These are phyloP conservation scores for Penicillium expansum DNA, from an alignment of 2,329 filamentous ascomycete species.

Conservation along the genomic window DNA sequence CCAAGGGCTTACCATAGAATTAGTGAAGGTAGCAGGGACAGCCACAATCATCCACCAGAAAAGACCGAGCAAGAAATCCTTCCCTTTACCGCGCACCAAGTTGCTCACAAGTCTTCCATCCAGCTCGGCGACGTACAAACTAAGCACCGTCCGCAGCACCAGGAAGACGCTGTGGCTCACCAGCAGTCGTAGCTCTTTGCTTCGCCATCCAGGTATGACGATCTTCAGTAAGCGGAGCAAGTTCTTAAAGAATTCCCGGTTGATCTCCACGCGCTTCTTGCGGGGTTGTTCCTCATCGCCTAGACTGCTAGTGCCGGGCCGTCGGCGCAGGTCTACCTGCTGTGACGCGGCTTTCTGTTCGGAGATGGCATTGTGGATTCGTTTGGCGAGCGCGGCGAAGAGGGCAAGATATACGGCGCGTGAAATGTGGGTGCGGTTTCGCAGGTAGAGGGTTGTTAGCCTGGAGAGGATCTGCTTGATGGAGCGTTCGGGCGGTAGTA, in stretches of 20 bases:
- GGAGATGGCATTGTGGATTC: conserved; percentile 84
- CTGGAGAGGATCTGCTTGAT: conserved; percentile 64
- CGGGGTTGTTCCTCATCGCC: conserved; percentile 41
- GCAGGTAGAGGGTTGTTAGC: conserved; percentile 70
- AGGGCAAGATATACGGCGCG: conserved; percentile 80
- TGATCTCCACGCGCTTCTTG: conserved; percentile 80
- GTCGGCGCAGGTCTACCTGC: conserved; percentile 59
- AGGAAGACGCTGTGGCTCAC: conserved; percentile 92
- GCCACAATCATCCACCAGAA: conserved; percentile 99
- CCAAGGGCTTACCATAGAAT: conserved; percentile 76
- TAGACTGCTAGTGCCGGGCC: conserved; percentile 48
- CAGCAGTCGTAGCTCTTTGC: conserved; percentile 80
- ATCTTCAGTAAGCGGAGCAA: conserved; percentile 76
- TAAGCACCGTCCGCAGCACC: conserved; percentile 85
- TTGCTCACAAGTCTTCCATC: conserved; percentile 91
- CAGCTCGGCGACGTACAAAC: conserved; percentile 91
- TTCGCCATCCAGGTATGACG: conserved; percentile 85
- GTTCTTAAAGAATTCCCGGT: conserved; percentile 79
- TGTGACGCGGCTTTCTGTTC: conserved; percentile 87
- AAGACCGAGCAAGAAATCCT: conserved; percentile 81
- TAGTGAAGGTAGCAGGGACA: conserved; percentile 93
- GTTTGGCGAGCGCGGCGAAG: conserved; percentile 75
- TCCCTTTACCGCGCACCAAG: conserved; percentile 84
- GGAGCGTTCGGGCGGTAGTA: conserved; percentile 62
- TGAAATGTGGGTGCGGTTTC: conserved; percentile 77